A percentile compares a stretch with the other conserved stretches of the same genome.
Conservation (phyloP, 352 stramenopile species). For the Halophytophthora batemanensis region DNA sequence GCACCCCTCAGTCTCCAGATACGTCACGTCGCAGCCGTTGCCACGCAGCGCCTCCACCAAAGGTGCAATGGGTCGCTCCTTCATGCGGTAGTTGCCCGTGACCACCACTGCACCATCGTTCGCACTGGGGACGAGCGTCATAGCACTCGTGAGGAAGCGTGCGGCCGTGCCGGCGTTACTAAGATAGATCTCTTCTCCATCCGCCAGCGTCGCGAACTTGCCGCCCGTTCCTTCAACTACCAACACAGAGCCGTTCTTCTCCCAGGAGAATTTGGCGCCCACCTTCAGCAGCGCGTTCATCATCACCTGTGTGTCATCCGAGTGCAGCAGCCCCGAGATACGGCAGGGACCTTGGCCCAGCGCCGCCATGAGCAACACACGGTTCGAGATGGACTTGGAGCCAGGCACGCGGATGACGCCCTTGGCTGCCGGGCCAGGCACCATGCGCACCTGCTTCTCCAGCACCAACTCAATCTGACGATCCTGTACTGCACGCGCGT, state of each 20-base stretch:
- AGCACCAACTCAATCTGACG: slow-evolving; percentile 74
- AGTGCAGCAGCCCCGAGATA: slow-evolving; percentile 93
- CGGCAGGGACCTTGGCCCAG: slow-evolving; percentile 84
- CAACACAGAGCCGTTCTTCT: slow-evolving; percentile 67
- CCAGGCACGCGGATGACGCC: slow-evolving; percentile 88
- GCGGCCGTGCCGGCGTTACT: slow-evolving; percentile 93
- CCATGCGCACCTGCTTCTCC: slow-evolving; percentile 69
- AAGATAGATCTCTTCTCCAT: slow-evolving; percentile 71
- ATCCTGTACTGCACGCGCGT: slow-evolving; percentile 65
- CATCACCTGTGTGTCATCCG: slow-evolving; percentile 98
- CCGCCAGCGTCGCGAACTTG: slow-evolving; percentile 42
- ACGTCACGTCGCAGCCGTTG: slow-evolving; percentile 80
- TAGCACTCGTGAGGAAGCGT: slow-evolving; percentile 92
- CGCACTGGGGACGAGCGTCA: slow-evolving; percentile 55
- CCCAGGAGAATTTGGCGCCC: slow-evolving; percentile 80
- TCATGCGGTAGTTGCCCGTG: slow-evolving; percentile 95
- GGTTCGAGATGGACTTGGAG: slow-evolving; percentile 98
- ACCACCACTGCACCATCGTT: slow-evolving; percentile 60
- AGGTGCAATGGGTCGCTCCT: slow-evolving; percentile 95
- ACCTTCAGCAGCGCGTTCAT: slow-evolving; percentile 93
- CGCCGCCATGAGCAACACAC: slow-evolving; percentile 94
- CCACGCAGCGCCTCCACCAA: slow-evolving; percentile 92
- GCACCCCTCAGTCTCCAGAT: slow-evolving; percentile 56
- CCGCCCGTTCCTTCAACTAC: slow-evolving; percentile 78
- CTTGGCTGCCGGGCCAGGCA: slow-evolving; percentile 40